Evolutionary conservation across 2,329 filamentous ascomycete species (phyloP), one percentile per base, ranked within the genome.

Genomic region (Beauveria bassiana): DNA sequence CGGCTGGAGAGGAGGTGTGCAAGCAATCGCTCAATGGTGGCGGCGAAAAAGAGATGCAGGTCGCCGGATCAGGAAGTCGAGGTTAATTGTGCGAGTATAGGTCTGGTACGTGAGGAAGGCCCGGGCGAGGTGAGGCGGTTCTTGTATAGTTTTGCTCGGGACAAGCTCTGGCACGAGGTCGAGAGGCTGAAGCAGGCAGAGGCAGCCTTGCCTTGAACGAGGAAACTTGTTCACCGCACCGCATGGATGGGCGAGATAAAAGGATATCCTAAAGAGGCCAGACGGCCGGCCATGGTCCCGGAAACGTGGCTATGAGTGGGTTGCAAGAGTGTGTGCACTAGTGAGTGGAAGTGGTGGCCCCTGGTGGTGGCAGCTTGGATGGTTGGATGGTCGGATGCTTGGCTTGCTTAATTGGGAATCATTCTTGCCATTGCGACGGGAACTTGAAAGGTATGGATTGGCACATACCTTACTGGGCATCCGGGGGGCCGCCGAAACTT

Each of bases 281-380:
- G 14, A 22, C 43, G 52, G 31, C 58, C 45, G 45, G 34, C 59
- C 59, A 57, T 24, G 45, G 59, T 55, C 43, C 59, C 59, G 59
- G 59, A 51, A 56, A 61, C 59, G 45, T 61, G 59, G 59, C 57
- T 60, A 34, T 22, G 57, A 40, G 57, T 46, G 57, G 56, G 56
- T 10, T 59, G 56, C 34, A 59, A 22, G 22, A 50, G 46, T n/a
- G 46, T 24, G 38, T 22, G 20, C 26, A 18, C 57, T 60, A 59
- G 56, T 43, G 47, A 51, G 56, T 50, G 12, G 5, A 38, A 38
- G 34, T 51, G 45, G 56, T 24, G 45, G 34, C 56, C 47, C 51
- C 51, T 54, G 51, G 51, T 42, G 12, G n/a, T 54, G 12, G 50
- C 14, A 53, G 50, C n/a, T 53, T 53, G 50, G 31, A 9, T 24